Conservation (phyloP, 2,329 filamentous ascomycete species). For the Aspergillus alliaceus region DNA sequence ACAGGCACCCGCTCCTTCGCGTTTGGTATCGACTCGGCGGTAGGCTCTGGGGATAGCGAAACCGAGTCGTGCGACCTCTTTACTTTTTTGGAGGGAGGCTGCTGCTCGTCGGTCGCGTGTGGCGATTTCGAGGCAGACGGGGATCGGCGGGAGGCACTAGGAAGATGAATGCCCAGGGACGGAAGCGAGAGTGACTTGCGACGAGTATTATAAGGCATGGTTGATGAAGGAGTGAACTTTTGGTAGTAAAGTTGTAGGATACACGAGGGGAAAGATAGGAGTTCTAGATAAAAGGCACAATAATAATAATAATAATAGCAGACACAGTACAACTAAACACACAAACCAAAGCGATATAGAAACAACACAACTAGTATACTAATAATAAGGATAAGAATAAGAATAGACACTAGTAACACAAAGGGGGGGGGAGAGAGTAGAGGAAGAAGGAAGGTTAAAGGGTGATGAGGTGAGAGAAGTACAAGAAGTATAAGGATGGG, state of each 20-base stretch:
- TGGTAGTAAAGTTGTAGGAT: background rate
- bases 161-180: conserved; percentile 86
- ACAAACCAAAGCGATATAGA: background rate
- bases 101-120: conserved; percentile 56
- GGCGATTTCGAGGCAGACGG: conserved; percentile 63
- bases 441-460: conserved; percentile 5
- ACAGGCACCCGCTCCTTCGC: conserved; percentile 27
- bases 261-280: conserved; percentile 4
- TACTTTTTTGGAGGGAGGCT: conserved; percentile 63
- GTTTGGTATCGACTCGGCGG: conserved; percentile 25
- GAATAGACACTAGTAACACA: conserved; percentile 16
- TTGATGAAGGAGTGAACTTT: conserved; percentile 8
- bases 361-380: conserved; percentile 7
- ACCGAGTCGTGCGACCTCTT: conserved; percentile 71
- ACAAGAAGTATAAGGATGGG: conserved; percentile 15
- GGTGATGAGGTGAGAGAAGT: conserved; percentile 12
- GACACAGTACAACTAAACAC: background rate
- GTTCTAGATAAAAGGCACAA: conserved; percentile 9
- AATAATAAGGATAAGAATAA: conserved; percentile 8
- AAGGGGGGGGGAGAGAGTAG: conserved; percentile 11
- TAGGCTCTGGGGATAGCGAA: conserved; percentile 43
- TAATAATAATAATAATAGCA: conserved; percentile 5
- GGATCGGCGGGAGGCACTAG: conserved; percentile 59
- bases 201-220: conserved; percentile 94
- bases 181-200: conserved; percentile 92